A percentile compares a stretch with the other conserved stretches of the same genome.
phyloP scores from a whole-genome alignment of 345 rosid species.

The Pugionium dolabratum region DNA sequence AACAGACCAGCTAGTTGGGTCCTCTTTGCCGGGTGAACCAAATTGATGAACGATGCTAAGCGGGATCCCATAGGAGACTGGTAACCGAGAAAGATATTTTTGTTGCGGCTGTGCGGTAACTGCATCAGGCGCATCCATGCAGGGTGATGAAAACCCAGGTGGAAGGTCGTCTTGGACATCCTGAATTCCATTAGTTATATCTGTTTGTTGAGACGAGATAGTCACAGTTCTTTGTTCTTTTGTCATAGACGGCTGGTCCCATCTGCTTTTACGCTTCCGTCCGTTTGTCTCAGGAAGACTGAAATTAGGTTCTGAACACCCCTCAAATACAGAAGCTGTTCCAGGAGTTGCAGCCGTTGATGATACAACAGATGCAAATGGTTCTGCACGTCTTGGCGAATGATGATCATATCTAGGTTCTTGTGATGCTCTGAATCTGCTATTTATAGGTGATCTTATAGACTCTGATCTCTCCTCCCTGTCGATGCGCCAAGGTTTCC shows the following conservation, averaged over 20 bases:
- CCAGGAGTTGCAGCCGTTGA: slow-evolving; percentile 46
- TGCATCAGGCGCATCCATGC: slow-evolving; percentile 41
- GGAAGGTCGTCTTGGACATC: slow-evolving; percentile 65
- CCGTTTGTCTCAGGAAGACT: slow-evolving; percentile 43
- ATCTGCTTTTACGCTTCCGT: slow-evolving; percentile 95
- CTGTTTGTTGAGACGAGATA: slow-evolving; percentile 28
- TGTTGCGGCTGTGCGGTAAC: slow-evolving; percentile 55
- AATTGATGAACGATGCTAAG: slow-evolving; percentile 59
- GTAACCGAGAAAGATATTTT: slow-evolving; percentile 61
- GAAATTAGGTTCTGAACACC: slow-evolving; percentile 41
- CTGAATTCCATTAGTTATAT: slow-evolving; percentile 32
- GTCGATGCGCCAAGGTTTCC: slow-evolving; percentile 57
- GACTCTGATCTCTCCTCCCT: slow-evolving; percentile 61
- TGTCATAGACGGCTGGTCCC: slow-evolving; percentile 80
- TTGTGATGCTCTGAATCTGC: slow-evolving; percentile 49
- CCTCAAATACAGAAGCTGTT: slow-evolving; percentile 49
- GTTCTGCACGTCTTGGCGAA: slow-evolving; percentile 55
- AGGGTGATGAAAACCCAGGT: slow-evolving; percentile 80
- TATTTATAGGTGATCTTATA: slow-evolving; percentile 46
- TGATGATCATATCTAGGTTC: slow-evolving; percentile 52
- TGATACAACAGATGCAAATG: slow-evolving; percentile 34
- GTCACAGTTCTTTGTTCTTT: slow-evolving; percentile 46
- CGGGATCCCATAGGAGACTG: slow-evolving; percentile 89
- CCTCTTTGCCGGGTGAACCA: slow-evolving; percentile 56
- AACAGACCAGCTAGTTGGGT: slow-evolving; percentile 55